Conservation (phyloP, 352 stramenopile species). For the Phytophthora ohioensis region DNA sequence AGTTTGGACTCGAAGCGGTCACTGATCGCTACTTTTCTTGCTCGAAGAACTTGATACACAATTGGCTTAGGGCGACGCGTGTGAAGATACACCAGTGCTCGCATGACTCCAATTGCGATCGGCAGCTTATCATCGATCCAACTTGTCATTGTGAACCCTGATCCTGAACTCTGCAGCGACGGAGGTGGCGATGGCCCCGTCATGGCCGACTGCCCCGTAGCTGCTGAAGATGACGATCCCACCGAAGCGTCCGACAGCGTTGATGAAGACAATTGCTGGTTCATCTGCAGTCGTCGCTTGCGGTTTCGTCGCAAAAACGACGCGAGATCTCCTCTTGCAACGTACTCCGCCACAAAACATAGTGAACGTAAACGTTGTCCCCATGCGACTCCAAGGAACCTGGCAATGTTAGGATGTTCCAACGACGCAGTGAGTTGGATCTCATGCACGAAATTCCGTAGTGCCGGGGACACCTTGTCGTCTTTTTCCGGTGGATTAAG, state of each 20-base stretch:
- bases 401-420: conserved; percentile 66
- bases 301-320: conserved; percentile 26
- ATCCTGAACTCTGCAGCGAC: conserved; percentile 31
- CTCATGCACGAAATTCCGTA: conserved; percentile 63
- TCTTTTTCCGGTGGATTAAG: conserved; percentile 24
- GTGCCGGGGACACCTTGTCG: conserved; percentile 21
- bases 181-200: conserved; percentile 18
- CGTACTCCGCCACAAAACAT: conserved; percentile 34
- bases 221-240: conserved; percentile 6
- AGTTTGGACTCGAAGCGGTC: conserved; percentile 35
- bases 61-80: conserved; percentile 23
- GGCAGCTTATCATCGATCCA: conserved; percentile 40
- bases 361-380: conserved; percentile 26
- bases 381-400: conserved; percentile 73
- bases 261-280: conserved; percentile 26
- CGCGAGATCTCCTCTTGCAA: conserved; percentile 30
- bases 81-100: conserved; percentile 40
- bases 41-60: conserved; percentile 34
- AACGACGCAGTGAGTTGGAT: conserved; percentile 69
- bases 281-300: conserved; percentile 24
- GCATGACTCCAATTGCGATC: conserved; percentile 29
- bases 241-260: conserved; percentile 21
- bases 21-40: conserved; percentile 36
- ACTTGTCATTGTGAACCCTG: conserved; percentile 25
- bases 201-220: conserved; percentile 2